A percentile compares a stretch with the other conserved stretches of the same genome.
phyloP scores from a whole-genome alignment of 2,329 filamentous ascomycete genomes.

The Fusarium penzigii region DNA sequence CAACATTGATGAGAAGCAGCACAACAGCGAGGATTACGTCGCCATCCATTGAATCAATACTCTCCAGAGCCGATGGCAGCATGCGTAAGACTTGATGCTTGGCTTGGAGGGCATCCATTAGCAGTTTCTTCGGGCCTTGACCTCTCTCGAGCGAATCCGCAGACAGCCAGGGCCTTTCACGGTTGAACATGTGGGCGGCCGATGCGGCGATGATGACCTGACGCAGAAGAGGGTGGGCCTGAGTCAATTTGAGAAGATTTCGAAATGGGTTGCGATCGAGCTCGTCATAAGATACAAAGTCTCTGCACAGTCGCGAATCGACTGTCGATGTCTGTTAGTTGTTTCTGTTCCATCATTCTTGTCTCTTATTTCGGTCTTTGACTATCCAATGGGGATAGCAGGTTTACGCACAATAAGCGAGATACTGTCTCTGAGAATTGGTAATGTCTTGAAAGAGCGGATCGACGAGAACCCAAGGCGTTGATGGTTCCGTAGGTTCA shows the following conservation, averaged over 20 bases:
- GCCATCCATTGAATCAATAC: conserved; percentile 38
- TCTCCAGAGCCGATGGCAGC: conserved; percentile 41
- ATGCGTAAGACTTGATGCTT: conserved; percentile 47
- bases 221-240: conserved; percentile 43
- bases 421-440: conserved; percentile 44
- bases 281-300: conserved; percentile 50
- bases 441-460: conserved; percentile 55
- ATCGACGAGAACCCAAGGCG: conserved; percentile 45
- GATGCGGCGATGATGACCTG: conserved; percentile 51
- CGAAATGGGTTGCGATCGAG: conserved; percentile 49
- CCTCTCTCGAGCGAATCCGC: conserved; percentile 28
- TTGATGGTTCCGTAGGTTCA: conserved; percentile 23
- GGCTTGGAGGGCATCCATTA: conserved; percentile 47
- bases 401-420: conserved; percentile 41
- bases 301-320: conserved; percentile 51
- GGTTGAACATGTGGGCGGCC: conserved; percentile 49
- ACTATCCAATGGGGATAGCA: conserved; percentile 5
- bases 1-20: conserved; percentile 52
- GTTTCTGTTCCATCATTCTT: conserved; percentile 14
- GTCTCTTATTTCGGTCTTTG: neutral
- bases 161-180: conserved; percentile 36
- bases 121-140: conserved; percentile 29
- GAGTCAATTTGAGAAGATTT: conserved; percentile 43
- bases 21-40: conserved; percentile 48
- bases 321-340: conserved; percentile 35